Percentiles rank a stretch among this genome's conserved stretches.
phyloP scores from a whole-genome alignment of 2,329 filamentous ascomycete species.

The Hymenoscyphus fructigenus region DNA sequence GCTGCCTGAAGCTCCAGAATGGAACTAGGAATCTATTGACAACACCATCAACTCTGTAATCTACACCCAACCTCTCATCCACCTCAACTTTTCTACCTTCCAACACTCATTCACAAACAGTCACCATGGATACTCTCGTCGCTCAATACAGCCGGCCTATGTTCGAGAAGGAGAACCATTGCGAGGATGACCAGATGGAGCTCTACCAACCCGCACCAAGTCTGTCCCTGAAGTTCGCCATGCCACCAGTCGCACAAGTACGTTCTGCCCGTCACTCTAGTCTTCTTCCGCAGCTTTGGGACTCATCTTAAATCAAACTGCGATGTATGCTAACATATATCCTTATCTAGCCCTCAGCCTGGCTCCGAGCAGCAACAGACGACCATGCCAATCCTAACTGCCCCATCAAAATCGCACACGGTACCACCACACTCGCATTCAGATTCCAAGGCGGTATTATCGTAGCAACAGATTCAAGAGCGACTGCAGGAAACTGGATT shows the following conservation, averaged over 20 bases:
- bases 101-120: constrained; percentile 20
- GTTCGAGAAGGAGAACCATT: constrained; percentile 68
- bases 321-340: constrained; percentile 21
- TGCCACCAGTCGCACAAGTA: constrained; percentile 90
- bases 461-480: constrained; percentile 95
- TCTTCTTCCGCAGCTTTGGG: constrained; percentile 15
- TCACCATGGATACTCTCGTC: constrained; percentile 84
- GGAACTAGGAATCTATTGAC: constrained; percentile 12
- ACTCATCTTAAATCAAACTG: neutral
- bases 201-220: constrained; percentile 68
- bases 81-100: constrained; percentile 16
- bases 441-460: constrained; percentile 98
- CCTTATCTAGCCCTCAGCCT: constrained; percentile 70
- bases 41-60: constrained; percentile 29
- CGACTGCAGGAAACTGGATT: constrained; percentile 98
- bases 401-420: constrained; percentile 99
- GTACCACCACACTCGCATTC: constrained; percentile 96
- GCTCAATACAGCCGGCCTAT: constrained; percentile 84
- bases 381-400: constrained; percentile 95
- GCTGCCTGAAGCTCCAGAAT: constrained; percentile 31
- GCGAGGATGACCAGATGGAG: constrained; percentile 72
- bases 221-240: constrained; percentile 88
- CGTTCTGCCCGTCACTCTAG: constrained; percentile 37
- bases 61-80: constrained; percentile 12
- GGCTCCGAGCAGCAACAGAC: constrained; percentile 95